Conservation (phyloP, 2,329 filamentous ascomycete genomes). For the Aulographum hederae region DNA sequence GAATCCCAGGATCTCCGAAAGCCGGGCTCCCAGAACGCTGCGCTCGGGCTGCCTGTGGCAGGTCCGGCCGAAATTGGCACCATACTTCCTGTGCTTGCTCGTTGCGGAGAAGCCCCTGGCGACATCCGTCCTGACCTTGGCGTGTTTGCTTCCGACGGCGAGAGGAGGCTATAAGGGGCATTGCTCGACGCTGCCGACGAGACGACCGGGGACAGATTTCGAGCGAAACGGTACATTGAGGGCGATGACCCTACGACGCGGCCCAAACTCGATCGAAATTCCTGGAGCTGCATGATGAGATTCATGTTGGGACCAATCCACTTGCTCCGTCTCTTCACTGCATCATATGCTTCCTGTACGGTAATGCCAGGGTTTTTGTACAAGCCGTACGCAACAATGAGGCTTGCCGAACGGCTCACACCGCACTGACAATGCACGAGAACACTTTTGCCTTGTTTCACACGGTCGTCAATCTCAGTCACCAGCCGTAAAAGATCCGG, state of each 20-base stretch:
- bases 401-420: constrained; percentile 65
- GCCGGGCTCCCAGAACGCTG: constrained; percentile 13
- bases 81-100: constrained; percentile 24
- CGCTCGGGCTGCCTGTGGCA: constrained; percentile 17
- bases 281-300: constrained; percentile 73
- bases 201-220: no score
- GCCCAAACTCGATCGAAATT: constrained; percentile 42
- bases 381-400: constrained; percentile 73
- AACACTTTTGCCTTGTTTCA: constrained; percentile 57
- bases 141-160: constrained; percentile 3
- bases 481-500: constrained; percentile 59
- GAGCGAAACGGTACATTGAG: no score
- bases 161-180: no score
- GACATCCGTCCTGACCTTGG: constrained; percentile 43
- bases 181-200: no score
- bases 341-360: constrained; percentile 69
- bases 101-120: constrained; percentile 25
- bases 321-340: constrained; percentile 60
- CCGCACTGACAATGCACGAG: constrained; percentile 76
- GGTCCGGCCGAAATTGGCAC: constrained; percentile 23
- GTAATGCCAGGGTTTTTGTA: constrained; percentile 60
- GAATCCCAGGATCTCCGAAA: constrained; percentile 23
- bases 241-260: no score
- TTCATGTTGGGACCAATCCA: constrained; percentile 92
- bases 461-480: constrained; percentile 55